phyloP scores from a whole-genome alignment of 495 filamentous ascomycete species.

The Neurospora sp. region DNA sequence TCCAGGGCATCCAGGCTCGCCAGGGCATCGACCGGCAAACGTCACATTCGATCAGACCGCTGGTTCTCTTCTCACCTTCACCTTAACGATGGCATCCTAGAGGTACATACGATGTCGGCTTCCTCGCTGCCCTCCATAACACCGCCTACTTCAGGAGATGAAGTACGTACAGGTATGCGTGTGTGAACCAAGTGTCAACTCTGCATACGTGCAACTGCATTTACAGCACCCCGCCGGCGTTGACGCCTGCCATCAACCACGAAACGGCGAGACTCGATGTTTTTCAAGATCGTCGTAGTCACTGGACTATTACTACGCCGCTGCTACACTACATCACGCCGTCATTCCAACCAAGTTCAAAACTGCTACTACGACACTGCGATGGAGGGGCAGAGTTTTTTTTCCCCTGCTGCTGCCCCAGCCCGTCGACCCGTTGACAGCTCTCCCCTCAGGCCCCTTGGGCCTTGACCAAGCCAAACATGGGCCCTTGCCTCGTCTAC shows the following conservation, averaged over 20 bases:
- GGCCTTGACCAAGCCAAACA: not conserved
- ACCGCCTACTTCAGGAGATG: not conserved
- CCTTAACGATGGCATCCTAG: not conserved
- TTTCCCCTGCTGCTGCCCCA: not conserved
- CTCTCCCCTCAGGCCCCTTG: not conserved
- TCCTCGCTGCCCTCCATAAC: not conserved
- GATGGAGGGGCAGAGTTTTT: not conserved
- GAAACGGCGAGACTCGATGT: not conserved
- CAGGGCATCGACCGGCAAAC: not conserved
- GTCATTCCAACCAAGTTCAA: not conserved
- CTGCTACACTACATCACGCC: not conserved
- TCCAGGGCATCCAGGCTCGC: not conserved
- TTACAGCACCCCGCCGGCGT: not conserved
- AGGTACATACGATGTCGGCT: not conserved
- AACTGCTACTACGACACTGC: not conserved
- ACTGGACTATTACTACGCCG: not conserved
- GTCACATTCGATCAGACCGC: not conserved
- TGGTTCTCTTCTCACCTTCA: not conserved
- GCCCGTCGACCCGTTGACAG: not conserved
- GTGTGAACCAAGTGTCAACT: not conserved
- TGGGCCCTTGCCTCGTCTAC: not conserved
- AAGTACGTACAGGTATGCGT: not conserved
- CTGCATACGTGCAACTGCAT: not conserved
- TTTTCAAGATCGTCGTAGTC: not conserved
- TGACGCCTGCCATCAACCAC: not conserved